These are phyloP conservation scores for Cordia subcordata DNA, from an alignment of 257 asterid species.

Conservation along the genomic window DNA sequence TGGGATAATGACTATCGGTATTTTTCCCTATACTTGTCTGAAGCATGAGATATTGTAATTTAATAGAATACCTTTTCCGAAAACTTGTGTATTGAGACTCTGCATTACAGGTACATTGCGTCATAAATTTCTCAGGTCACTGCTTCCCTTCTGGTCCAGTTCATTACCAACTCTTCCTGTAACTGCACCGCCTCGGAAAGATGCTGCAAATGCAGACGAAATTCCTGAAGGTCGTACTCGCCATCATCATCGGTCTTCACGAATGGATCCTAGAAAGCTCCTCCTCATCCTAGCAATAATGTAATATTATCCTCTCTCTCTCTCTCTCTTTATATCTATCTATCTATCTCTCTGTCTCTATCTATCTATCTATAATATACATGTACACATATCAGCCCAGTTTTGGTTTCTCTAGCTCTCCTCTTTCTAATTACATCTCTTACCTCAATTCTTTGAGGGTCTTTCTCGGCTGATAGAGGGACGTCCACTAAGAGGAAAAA, in stretches of 20 bases:
- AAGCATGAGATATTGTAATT: conserved; percentile 16
- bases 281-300: conserved; percentile 78
- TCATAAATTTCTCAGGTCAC: conserved; percentile 69
- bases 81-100: background rate
- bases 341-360: too few relatives aligned
- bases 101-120: conserved; percentile 59
- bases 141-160: conserved; percentile 96
- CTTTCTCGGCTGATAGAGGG: too few relatives aligned
- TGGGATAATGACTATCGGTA: too few relatives aligned
- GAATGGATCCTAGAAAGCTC: conserved; percentile 94
- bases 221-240: conserved; percentile 63
- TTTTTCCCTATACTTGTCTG: too few relatives aligned
- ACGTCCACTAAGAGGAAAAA: too few relatives aligned
- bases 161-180: conserved; percentile 87
- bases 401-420: too few relatives aligned
- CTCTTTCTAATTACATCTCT: too few relatives aligned
- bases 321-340: too few relatives aligned
- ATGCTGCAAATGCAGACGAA: conserved; percentile 36
- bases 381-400: too few relatives aligned
- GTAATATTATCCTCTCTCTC: conserved; percentile 25
- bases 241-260: conserved; percentile 54
- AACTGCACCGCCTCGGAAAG: conserved; percentile 76
- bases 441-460: too few relatives aligned
- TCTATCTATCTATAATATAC: too few relatives aligned
- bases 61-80: background rate